Base-by-base conservation (phyloP, 495 filamentous ascomycete genomes). In the Penicillium fimorum region DNA sequence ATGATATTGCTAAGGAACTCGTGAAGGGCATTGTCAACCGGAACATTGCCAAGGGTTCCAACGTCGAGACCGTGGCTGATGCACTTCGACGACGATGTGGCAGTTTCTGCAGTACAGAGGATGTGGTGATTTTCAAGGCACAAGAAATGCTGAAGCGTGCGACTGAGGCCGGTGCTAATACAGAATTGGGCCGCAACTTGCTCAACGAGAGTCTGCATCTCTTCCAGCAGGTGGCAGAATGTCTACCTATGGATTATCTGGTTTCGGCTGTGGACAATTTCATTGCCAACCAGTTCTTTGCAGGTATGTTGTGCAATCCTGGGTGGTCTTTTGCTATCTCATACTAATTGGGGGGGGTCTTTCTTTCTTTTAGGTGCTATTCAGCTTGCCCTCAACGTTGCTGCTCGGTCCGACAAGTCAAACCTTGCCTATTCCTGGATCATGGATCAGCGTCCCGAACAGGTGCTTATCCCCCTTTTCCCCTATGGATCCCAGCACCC, bases 1-100 rank as follows among this genome's bases (percentile, higher is more conserved):
- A 91, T 55, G 89, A 96, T 22, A 82, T 97, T n/a, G 95, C 92
- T 20, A 96, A 96, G 73, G 87, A 96, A 55, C 77, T 99, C 3
- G 95, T 99, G 38, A 97, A 97, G 70, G 92, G 92, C 2, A 97
- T 99, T 59, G 94, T 99, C 52, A 97, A 97, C 72, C 81, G 91
- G 37, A 97, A 95, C 70, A 97, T 99, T 65, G 90, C 90, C 38
- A 92, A 87, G 60, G 94, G 94, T 22, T 89, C 91, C 22, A 97
- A 96, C 62, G 93, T 99, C 17, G 94, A 99, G 70, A 97, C 92
- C 0, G 90, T 99, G 40, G 92, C 94, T 0, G 94, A 97, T 72
- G 91, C 92, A 15, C 75, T 99, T 18, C 81, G 94, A 22, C 80
- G 95, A 61, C 83, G 91, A 56, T 99, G 94, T 60, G 95, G 94